phyloP scores from a whole-genome alignment of 805 yeast species.

The Yarrowia osloensis region DNA sequence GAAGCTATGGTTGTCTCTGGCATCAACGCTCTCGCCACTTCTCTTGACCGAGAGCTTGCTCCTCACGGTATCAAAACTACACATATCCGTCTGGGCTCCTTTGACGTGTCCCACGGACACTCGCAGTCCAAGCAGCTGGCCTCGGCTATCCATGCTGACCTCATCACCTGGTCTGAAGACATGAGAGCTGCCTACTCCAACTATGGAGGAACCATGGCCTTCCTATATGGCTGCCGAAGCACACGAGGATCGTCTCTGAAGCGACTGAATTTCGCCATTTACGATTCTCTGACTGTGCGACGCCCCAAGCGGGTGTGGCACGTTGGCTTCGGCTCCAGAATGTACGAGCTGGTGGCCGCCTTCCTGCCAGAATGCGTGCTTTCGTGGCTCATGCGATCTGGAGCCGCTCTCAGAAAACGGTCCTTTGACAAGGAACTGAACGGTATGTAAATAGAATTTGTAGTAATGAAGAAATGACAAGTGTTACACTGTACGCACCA shows the following conservation, averaged over 20 bases:
- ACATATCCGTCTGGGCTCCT: slow-evolving; percentile 52
- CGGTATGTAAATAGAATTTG: slow-evolving; percentile 23
- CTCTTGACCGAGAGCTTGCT: slow-evolving; percentile 49
- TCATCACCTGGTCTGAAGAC: slow-evolving; percentile 47
- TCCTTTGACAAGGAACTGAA: slow-evolving; percentile 26
- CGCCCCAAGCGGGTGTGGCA: slow-evolving; percentile 40
- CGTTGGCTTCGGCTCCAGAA: slow-evolving; percentile 42
- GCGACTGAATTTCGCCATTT: slow-evolving; percentile 41
- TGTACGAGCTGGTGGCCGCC: slow-evolving; percentile 39
- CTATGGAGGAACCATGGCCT: slow-evolving; percentile 35
- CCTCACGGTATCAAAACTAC: slow-evolving; percentile 49
- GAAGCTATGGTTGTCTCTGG: slow-evolving; percentile 58
- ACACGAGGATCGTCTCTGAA: slow-evolving; percentile 41
- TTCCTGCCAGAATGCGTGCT: slow-evolving; percentile 41
- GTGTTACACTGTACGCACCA: neutral
- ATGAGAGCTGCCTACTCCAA: slow-evolving; percentile 43
- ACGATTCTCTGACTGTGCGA: slow-evolving; percentile 38
- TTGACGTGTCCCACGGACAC: slow-evolving; percentile 45
- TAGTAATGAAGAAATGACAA: neutral
- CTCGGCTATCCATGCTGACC: slow-evolving; percentile 45
- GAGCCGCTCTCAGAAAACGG: slow-evolving; percentile 23
- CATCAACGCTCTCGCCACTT: slow-evolving; percentile 45
- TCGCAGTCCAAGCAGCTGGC: slow-evolving; percentile 41
- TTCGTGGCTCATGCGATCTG: slow-evolving; percentile 45
- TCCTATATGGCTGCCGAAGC: slow-evolving; percentile 40